These are phyloP conservation scores for Ascochyta clinopodiicola DNA, from an alignment of 2,329 filamentous ascomycete species.

Conservation along the genomic window DNA sequence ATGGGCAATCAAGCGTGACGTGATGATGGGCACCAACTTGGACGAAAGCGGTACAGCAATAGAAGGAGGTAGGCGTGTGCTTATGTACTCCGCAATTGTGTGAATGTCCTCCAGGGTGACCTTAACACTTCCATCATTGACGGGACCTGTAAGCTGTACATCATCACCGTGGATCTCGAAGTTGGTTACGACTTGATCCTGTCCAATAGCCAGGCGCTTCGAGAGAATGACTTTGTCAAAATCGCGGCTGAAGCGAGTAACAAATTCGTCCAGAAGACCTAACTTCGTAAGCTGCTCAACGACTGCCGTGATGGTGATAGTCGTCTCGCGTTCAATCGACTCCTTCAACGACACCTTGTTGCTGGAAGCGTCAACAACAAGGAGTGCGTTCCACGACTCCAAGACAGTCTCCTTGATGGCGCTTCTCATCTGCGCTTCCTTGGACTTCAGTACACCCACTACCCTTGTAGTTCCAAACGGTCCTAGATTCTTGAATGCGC, in stretches of 20 bases:
- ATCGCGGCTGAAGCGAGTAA: conserved; percentile 66
- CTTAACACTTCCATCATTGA: conserved; percentile 38
- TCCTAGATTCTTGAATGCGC: conserved; percentile 65
- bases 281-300: conserved; percentile 47
- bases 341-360: conserved; percentile 64
- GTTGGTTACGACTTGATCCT: conserved; percentile 44
- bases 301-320: conserved; percentile 42
- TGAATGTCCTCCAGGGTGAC: conserved; percentile 41
- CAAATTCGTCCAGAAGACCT: conserved; percentile 56
- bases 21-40: conserved; percentile 73
- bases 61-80: conserved; percentile 56
- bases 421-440: conserved; percentile 70
- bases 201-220: conserved; percentile 59
- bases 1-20: conserved; percentile 70
- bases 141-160: conserved; percentile 39
- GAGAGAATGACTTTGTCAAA: conserved; percentile 67
- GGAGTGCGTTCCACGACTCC: conserved; percentile 72
- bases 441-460: conserved; percentile 69
- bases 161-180: conserved; percentile 46
- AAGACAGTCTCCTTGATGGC: conserved; percentile 71
- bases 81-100: conserved; percentile 58
- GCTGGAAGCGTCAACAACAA: conserved; percentile 66
- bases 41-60: conserved; percentile 65
- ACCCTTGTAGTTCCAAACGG: conserved; percentile 67
- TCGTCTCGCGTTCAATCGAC: conserved; percentile 48